phyloP scores from a whole-genome alignment of 345 rosid genomes.

The Dimocarpus longan region DNA sequence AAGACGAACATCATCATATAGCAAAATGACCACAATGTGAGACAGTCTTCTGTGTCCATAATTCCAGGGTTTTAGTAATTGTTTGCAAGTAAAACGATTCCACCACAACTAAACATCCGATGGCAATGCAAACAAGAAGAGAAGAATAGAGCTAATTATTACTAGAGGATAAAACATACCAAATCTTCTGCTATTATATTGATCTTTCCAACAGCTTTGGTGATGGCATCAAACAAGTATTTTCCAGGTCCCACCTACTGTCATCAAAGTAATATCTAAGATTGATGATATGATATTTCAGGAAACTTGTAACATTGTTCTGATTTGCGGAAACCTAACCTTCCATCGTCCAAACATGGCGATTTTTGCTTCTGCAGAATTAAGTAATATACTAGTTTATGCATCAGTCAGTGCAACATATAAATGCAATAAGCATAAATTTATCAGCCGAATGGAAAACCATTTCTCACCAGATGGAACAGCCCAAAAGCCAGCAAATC shows the following conservation, averaged over 20 bases:
- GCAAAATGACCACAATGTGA: background rate
- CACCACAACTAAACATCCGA: background rate
- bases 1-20: background rate
- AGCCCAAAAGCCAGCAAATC: constrained; percentile 97
- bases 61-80: background rate
- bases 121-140: background rate
- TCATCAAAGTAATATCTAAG: constrained; percentile 40
- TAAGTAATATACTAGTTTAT: constrained; percentile 20
- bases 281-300: constrained; percentile 22
- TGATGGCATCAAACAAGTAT: constrained; percentile 79
- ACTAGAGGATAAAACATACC: constrained; percentile 51
- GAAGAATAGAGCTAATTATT: constrained; percentile 10
- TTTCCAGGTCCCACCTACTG: constrained; percentile 97
- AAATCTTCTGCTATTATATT: constrained; percentile 90
- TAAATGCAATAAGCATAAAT: constrained; percentile 7
- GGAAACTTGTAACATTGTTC: constrained; percentile 21
- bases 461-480: constrained; percentile 78
- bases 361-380: constrained; percentile 76
- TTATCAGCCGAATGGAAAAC: constrained; percentile 19
- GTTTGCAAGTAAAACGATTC: background rate
- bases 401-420: constrained; percentile 8
- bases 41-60: background rate
- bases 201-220: constrained; percentile 66
- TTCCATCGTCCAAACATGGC: constrained; percentile 88
- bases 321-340: constrained; percentile 42